These are phyloP conservation scores for Cicer cuneatum DNA, from an alignment of 306 rosid genomes.

Conservation along the genomic window DNA sequence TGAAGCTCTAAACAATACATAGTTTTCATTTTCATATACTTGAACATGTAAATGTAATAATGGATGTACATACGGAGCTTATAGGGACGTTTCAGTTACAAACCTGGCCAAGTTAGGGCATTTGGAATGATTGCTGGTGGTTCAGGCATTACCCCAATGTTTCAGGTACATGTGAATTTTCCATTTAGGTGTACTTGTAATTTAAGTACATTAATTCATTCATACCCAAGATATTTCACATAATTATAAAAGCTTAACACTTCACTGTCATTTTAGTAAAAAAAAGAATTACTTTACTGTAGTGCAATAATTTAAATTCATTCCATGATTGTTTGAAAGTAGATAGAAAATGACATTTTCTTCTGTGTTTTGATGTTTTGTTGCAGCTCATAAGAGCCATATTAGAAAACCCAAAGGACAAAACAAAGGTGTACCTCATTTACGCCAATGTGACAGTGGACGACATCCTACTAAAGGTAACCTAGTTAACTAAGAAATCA, in stretches of 20 bases:
- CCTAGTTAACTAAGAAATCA: not conserved
- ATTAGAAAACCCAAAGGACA: conserved; percentile 72
- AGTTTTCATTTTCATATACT: not conserved
- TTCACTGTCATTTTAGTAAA: too few relatives aligned
- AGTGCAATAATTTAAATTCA: not conserved
- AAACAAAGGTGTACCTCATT: conserved; percentile 62
- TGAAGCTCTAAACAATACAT: conserved; percentile 1
- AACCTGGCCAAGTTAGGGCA: conserved; percentile 65
- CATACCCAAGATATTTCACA: not conserved
- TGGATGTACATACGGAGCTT: not conserved
- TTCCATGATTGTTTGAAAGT: not conserved
- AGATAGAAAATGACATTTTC: not conserved
- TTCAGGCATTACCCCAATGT: conserved; percentile 89
- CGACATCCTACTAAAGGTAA: conserved; percentile 67
- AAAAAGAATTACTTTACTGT: not conserved
- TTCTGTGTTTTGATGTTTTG: not conserved
- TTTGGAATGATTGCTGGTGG: conserved; percentile 91
- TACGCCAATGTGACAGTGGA: conserved; percentile 72
- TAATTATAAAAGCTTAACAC: too few relatives aligned
- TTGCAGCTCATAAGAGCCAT: conserved; percentile 71
- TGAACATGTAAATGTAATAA: not conserved
- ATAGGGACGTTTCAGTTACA: conserved; percentile 78
- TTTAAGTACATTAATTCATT: not conserved
- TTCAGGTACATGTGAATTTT: conserved; percentile 60
- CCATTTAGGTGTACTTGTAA: too few relatives aligned